These are phyloP conservation scores for Pterocarpus santalinus DNA, from an alignment of 306 rosid genomes.

Conservation along the genomic window DNA sequence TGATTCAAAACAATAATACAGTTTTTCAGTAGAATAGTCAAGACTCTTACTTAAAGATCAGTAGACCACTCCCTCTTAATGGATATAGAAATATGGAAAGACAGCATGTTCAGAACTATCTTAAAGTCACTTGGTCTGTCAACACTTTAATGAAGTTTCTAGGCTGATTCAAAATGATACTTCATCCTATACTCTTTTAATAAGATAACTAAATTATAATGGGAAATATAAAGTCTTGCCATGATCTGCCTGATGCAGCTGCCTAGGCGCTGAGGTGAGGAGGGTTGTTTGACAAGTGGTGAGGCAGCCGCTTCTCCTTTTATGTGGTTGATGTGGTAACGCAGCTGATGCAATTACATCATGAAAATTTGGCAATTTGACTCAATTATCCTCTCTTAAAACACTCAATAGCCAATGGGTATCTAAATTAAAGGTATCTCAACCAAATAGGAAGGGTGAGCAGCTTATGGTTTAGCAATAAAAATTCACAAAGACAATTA, in stretches of 20 bases:
- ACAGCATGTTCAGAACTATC: conserved; percentile 24
- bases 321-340: conserved; percentile 9
- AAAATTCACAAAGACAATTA: not conserved
- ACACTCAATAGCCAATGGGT: conserved; percentile 2
- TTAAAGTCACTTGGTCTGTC: conserved; percentile 21
- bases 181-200: not conserved
- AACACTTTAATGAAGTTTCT: conserved; percentile 39
- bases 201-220: not conserved
- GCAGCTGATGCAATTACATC: not conserved
- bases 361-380: conserved; percentile 16
- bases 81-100: conserved; percentile 8
- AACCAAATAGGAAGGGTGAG: conserved; percentile 16
- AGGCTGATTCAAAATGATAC: conserved; percentile 25
- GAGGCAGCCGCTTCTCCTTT: not conserved
- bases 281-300: not conserved
- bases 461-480: not conserved
- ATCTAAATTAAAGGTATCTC: conserved; percentile 20
- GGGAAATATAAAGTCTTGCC: conserved; percentile 6
- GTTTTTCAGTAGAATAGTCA: conserved; percentile 31
- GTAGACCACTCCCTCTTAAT: conserved; percentile 24
- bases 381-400: conserved; percentile 3
- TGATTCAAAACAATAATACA: conserved; percentile 58
- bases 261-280: conserved; percentile 3
- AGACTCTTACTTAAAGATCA: not conserved
- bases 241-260: not conserved